Base-by-base conservation (phyloP, 2,329 filamentous ascomycete species). In the Ophiostoma himal-ulmi region DNA sequence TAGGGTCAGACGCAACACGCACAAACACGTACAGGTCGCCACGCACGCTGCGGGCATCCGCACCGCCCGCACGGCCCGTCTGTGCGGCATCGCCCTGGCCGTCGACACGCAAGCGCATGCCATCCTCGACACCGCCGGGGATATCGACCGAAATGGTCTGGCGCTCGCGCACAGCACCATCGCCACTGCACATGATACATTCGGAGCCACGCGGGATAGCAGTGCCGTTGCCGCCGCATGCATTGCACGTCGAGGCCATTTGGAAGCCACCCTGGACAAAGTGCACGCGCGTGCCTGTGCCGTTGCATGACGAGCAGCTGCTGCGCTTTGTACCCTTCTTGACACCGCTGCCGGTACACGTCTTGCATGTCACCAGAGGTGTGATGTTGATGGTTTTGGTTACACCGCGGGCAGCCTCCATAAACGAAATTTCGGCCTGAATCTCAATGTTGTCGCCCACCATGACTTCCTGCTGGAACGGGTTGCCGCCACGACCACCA, bases 381-480 rank as follows among this genome's bases (percentile, higher is more conserved):
- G 90, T 92, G 75, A 97, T 91, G 74, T 85, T 88, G 71, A 99
- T 92, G n/a, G 93, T 91, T 81, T 97, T 96, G 77, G 84, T 89
- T 8, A 91, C 90, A 48, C 95, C 95, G 80, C 96, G 97, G 11
- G 95, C 95, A 7, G 95, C 93, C 78, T 99, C 95, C 88, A 95
- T 91, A 80, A 99, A 99, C 0, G 91, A 93, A 75, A 99, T 94
- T 78, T 88, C 95, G 68, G 92, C 89, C 80, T 97, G 93, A 34
- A 97, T 91, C 79, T 98, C 94, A 76, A 99, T 97, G 78, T 96
- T 93, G 74, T 98, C 93, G 72, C 95, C 95, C n/a, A 97, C 90
- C 75, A 96, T 78, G 26, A 96, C 88, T 78, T 96, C 90, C 76
- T 93, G 82, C 75, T 84, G 87, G 77, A 95, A 95, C 13, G 91